Percentiles rank a stretch among this genome's conserved stretches.
These are phyloP conservation scores for Pterocarpus macrocarpus DNA, from an alignment of 306 rosid genomes.

Conservation along the genomic window DNA sequence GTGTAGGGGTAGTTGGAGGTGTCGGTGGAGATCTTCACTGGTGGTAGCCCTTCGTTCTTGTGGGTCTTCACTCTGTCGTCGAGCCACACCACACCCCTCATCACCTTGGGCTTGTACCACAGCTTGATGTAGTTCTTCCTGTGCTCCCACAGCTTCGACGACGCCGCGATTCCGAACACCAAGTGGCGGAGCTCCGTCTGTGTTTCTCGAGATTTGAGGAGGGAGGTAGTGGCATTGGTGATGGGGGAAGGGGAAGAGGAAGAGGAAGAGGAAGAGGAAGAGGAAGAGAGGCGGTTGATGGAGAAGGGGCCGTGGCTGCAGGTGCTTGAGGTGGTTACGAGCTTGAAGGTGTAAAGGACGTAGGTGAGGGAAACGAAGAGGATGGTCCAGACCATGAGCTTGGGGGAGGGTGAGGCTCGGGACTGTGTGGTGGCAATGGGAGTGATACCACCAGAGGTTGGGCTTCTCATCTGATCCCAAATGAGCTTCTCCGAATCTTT, in stretches of 20 bases:
- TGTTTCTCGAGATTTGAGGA: not conserved
- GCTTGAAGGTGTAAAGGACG: slow-evolving; percentile 74
- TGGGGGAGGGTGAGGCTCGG: slow-evolving; percentile 55
- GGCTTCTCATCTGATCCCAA: slow-evolving; percentile 71
- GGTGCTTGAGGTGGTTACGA: slow-evolving; percentile 64
- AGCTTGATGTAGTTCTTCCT: slow-evolving; percentile 89
- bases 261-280: slow-evolving; percentile 15
- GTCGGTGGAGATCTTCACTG: slow-evolving; percentile 72
- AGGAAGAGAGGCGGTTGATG: slow-evolving; percentile 38
- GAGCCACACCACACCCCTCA: slow-evolving; percentile 92
- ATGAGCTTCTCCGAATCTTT: slow-evolving; percentile 72
- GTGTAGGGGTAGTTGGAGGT: slow-evolving; percentile 69
- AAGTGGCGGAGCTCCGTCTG: slow-evolving; percentile 69
- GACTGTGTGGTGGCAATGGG: slow-evolving; percentile 43
- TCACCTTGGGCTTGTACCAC: slow-evolving; percentile 72
- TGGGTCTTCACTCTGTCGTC: slow-evolving; percentile 58
- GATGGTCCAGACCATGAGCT: slow-evolving; percentile 74
- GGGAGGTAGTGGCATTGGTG: slow-evolving; percentile 27
- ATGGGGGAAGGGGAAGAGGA: not conserved
- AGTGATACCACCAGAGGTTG: slow-evolving; percentile 38
- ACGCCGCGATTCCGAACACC: slow-evolving; percentile 94
- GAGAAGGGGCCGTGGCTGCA: slow-evolving; percentile 62
- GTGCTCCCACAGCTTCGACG: slow-evolving; percentile 82
- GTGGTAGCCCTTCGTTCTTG: slow-evolving; percentile 60
- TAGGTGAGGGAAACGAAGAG: slow-evolving; percentile 76